phyloP scores from a whole-genome alignment of 1,139 yeast species.

The Candida frijolesensis region DNA sequence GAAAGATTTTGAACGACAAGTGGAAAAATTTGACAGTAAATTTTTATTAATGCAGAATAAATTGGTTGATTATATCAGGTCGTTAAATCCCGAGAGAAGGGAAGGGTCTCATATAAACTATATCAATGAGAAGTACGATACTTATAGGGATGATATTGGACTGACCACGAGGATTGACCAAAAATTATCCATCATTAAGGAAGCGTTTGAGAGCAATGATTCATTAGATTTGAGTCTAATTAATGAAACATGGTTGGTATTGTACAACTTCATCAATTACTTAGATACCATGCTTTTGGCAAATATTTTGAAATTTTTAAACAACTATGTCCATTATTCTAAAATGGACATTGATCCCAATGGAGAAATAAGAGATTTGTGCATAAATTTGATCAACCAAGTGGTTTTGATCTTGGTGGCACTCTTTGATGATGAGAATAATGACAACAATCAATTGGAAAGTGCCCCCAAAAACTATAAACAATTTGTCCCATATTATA shows the following conservation, averaged over 20 bases:
- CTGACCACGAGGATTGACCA: conserved; percentile 32
- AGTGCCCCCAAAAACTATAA: conserved; percentile 39
- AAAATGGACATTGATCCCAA: conserved; percentile 31
- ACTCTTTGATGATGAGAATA: conserved; percentile 34
- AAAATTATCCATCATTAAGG: conserved; percentile 31
- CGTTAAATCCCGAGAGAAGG: conserved; percentile 34
- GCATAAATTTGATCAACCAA: conserved; percentile 28
- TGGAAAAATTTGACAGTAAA: conserved; percentile 35
- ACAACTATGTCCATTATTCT: conserved; percentile 40
- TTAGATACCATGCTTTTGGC: conserved; percentile 34
- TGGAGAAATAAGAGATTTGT: conserved; percentile 31
- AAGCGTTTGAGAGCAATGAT: conserved; percentile 41
- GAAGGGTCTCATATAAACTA: conserved; percentile 43
- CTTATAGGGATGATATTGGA: conserved; percentile 37
- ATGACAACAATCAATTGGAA: conserved; percentile 33
- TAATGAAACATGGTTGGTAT: conserved; percentile 49
- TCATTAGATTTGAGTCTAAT: conserved; percentile 46
- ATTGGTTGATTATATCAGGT: conserved; percentile 37
- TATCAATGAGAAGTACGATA: conserved; percentile 43
- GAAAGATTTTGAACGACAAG: conserved; percentile 40
- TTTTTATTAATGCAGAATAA: conserved; percentile 45
- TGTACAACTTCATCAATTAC: conserved; percentile 39
- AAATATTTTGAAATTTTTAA: conserved; percentile 37
- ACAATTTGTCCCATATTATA: conserved; percentile 42
- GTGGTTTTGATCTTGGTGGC: conserved; percentile 29